Evolutionary conservation across 352 stramenopile genomes (phyloP).

Genomic region (Phytophthora capsici): DNA sequence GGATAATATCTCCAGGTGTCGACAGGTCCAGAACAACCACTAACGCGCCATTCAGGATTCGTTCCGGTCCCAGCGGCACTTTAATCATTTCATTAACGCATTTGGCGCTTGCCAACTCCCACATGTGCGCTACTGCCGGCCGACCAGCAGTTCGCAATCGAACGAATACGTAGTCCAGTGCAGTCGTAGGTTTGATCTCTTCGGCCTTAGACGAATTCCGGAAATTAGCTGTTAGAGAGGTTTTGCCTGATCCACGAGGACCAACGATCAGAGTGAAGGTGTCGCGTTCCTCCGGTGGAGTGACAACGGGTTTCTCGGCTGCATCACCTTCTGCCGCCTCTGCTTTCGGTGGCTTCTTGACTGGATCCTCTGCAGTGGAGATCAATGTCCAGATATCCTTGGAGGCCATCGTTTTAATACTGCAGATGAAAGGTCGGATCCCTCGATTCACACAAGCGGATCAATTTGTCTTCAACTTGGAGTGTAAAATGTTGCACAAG

Average conservation of each 20-base stretch:
- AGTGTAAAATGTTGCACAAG: slow-evolving; percentile 18
- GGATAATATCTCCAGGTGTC: slow-evolving; percentile 76
- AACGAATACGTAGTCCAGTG: slow-evolving; percentile 92
- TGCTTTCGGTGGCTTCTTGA: slow-evolving; percentile 32
- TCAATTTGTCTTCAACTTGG: slow-evolving; percentile 13
- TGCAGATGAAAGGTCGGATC: slow-evolving; percentile 15
- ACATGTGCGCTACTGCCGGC: slow-evolving; percentile 87
- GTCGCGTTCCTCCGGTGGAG: slow-evolving; percentile 57
- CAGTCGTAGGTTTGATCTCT: slow-evolving; percentile 91
- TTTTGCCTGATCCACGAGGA: slow-evolving; percentile 80
- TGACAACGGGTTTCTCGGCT: slow-evolving; percentile 26
- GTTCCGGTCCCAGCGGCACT: slow-evolving; percentile 79
- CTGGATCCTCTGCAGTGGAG: slow-evolving; percentile 51
- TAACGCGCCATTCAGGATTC: slow-evolving; percentile 76
- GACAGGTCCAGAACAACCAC: slow-evolving; percentile 89
- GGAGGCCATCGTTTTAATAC: slow-evolving; percentile 32
- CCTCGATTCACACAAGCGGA: too few species aligned
- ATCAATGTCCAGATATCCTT: slow-evolving; percentile 81
- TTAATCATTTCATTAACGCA: slow-evolving; percentile 86
- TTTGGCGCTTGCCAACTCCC: slow-evolving; percentile 88
- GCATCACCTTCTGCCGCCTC: slow-evolving; percentile 29
- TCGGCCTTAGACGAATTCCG: slow-evolving; percentile 76
- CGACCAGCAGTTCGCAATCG: slow-evolving; percentile 65
- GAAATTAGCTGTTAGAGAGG: slow-evolving; percentile 74
- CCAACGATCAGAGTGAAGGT: slow-evolving; percentile 79